These are phyloP conservation scores for Spencermartinsiella ligniputridi DNA, from an alignment of 1,139 yeast species.

Conservation along the genomic window DNA sequence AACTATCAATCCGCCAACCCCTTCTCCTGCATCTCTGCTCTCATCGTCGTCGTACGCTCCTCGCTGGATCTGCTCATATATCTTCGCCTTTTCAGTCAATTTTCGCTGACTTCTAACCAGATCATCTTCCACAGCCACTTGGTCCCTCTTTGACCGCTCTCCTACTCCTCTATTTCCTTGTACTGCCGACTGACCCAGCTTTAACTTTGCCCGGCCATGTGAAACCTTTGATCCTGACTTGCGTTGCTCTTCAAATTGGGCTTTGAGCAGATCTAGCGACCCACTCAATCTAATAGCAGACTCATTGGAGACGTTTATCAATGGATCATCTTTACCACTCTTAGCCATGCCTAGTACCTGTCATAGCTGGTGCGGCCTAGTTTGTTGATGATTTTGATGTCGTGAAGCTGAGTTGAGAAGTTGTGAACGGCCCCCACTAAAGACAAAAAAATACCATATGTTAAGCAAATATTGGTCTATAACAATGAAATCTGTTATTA, in stretches of 20 bases:
- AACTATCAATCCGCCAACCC: slow-evolving; percentile 1
- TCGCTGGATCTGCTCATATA: neutral
- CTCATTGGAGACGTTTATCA: slow-evolving; percentile 15
- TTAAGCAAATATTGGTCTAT: too few species aligned
- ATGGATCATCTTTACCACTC: neutral
- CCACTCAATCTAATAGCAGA: slow-evolving; percentile 22
- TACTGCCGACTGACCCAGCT: neutral
- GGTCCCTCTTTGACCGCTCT: slow-evolving; percentile 2
- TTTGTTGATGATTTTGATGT: too few species aligned
- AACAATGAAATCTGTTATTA: too few species aligned
- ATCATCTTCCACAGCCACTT: neutral
- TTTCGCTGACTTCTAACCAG: neutral
- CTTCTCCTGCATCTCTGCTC: slow-evolving; percentile 2
- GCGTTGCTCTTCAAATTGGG: slow-evolving; percentile 13
- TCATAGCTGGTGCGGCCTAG: too few species aligned
- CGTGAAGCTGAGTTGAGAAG: too few species aligned
- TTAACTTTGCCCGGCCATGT: neutral
- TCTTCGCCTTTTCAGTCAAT: neutral
- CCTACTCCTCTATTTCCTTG: slow-evolving; percentile 7
- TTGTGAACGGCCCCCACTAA: too few species aligned
- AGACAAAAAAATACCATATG: too few species aligned
- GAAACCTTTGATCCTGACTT: slow-evolving; percentile 1
- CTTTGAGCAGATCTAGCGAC: slow-evolving; percentile 20
- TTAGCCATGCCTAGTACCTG: neutral
- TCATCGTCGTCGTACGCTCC: slow-evolving; percentile 1